phyloP scores from a whole-genome alignment of 75 land plant species.

The Pinus tabuliformis region DNA sequence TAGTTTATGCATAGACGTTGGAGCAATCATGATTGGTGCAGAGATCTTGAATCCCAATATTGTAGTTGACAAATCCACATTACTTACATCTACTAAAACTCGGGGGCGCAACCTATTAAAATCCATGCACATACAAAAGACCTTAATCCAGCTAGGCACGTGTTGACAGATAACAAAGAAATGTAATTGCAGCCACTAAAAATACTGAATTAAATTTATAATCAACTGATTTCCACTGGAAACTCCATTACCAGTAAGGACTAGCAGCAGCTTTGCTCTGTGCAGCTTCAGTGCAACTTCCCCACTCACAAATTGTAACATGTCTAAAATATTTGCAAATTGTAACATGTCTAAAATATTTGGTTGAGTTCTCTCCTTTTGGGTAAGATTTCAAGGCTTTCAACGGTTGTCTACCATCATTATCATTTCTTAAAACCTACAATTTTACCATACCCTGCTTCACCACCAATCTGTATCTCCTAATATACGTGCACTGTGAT shows the following conservation, averaged over 20 bases:
- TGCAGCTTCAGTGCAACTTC: neutral
- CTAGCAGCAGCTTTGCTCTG: neutral
- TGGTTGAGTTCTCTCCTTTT: neutral
- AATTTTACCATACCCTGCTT: neutral
- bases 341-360: neutral
- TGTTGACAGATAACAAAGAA: no score
- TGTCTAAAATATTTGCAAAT: neutral
- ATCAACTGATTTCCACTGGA: neutral
- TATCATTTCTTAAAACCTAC: no score
- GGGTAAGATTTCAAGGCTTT: neutral
- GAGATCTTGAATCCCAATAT: slow-evolving; percentile 68
- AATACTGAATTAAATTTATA: no score
- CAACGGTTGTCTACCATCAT: neutral
- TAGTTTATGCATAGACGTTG: slow-evolving; percentile 70
- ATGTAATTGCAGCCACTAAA: no score
- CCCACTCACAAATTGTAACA: neutral
- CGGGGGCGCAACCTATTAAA: slow-evolving; percentile 69
- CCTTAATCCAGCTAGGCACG: no score
- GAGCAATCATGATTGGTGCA: slow-evolving; percentile 88
- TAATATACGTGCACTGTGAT: neutral
- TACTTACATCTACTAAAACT: slow-evolving; percentile 78
- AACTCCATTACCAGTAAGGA: neutral
- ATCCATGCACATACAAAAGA: neutral
- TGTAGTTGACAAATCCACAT: slow-evolving; percentile 60
- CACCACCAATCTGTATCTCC: neutral